Conservation (phyloP, 2,329 filamentous ascomycete genomes). For the Amauroascus verrucosus region DNA sequence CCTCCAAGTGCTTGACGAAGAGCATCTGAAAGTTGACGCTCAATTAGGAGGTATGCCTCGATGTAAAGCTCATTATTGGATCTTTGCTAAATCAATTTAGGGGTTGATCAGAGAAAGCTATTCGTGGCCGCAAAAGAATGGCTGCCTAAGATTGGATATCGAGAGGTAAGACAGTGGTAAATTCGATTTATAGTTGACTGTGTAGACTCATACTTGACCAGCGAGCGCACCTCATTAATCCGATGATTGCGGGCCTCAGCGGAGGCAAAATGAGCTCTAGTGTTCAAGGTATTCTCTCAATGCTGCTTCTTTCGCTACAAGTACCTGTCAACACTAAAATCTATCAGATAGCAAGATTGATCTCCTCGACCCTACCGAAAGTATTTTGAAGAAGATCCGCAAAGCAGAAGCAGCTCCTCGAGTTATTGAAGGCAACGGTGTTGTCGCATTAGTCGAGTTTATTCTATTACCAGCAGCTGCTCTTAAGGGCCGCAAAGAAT, state of each 20-base stretch:
- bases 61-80: too few species aligned
- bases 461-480: conserved; percentile 65
- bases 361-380: too few species aligned
- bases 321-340: background rate
- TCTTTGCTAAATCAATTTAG: too few species aligned
- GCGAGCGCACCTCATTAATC: conserved; percentile 27
- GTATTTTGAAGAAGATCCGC: too few species aligned
- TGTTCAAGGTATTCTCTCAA: too few species aligned
- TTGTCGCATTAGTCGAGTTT: conserved; percentile 76
- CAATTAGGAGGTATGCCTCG: conserved; percentile 46
- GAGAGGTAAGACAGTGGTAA: conserved; percentile 33
- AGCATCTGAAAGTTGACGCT: conserved; percentile 75
- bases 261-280: too few species aligned
- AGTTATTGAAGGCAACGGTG: conserved; percentile 71
- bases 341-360: too few species aligned
- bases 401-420: conserved; percentile 43
- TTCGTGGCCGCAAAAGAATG: conserved; percentile 78
- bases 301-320: background rate
- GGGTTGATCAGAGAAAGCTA: conserved; percentile 75
- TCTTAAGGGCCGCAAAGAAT: conserved; percentile 30
- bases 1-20: conserved; percentile 83
- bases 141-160: conserved; percentile 68
- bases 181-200: too few species aligned
- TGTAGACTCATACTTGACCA: conserved; percentile 22
- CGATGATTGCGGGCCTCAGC: too few species aligned